Evolutionary conservation across 1,139 yeast species (phyloP).

Genomic region (Saccharomyces uvarum): DNA sequence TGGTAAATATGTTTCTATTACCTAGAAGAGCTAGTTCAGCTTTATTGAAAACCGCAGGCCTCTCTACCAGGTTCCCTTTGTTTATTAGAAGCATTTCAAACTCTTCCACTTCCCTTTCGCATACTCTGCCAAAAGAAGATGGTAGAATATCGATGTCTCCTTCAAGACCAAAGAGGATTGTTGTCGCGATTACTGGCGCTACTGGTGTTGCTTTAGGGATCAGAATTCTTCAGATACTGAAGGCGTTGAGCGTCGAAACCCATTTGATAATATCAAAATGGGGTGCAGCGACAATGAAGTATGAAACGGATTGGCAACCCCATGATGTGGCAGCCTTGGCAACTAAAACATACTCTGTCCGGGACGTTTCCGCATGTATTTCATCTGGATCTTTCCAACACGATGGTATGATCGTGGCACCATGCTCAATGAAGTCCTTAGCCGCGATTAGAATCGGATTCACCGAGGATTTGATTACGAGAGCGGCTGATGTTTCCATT

Average conservation of each 20-base stretch:
- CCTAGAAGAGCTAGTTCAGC: background rate
- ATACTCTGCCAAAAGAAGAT: background rate
- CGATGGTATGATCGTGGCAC: conserved; percentile 27
- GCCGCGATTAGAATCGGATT: conserved; percentile 23
- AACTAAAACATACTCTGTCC: conserved; percentile 13
- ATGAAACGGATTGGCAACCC: conserved; percentile 19
- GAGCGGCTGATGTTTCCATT: conserved; percentile 26
- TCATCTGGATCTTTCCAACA: conserved; percentile 25
- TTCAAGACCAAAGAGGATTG: conserved; percentile 14
- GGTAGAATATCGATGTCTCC: background rate
- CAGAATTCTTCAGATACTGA: conserved; percentile 15
- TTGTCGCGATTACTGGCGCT: conserved; percentile 25
- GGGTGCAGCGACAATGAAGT: conserved; percentile 25
- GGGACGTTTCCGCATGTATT: conserved; percentile 22
- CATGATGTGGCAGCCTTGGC: conserved; percentile 15
- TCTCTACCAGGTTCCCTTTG: background rate
- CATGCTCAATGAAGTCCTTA: conserved; percentile 25
- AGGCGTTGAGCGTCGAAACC: conserved; percentile 16
- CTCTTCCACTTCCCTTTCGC: background rate
- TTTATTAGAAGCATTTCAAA: background rate
- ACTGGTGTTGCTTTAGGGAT: conserved; percentile 21
- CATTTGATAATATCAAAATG: conserved; percentile 23
- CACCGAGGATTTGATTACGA: conserved; percentile 21
- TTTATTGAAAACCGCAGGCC: background rate
- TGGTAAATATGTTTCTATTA: background rate